Percentiles rank a stretch among this genome's conserved stretches.
phyloP scores from a whole-genome alignment of 1,284 basidiomycete genomes.

The Sphaerobolus stellatus region DNA sequence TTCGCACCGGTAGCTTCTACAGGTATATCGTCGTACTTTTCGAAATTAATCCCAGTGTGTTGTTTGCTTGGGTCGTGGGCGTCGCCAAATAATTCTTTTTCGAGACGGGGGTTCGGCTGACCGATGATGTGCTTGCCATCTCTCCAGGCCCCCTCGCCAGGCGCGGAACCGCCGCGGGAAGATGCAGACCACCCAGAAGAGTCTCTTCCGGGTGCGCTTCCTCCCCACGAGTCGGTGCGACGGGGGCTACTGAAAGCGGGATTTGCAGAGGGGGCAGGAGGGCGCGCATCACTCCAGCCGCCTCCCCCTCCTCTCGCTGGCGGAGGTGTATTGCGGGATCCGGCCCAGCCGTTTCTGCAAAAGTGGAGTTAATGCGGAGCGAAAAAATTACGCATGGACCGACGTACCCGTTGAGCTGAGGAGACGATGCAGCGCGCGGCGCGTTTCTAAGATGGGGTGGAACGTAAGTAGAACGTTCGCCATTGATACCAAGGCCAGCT shows the following conservation, averaged over 20 bases:
- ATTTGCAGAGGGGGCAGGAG: too few species aligned
- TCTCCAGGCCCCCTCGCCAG: constrained; percentile 82
- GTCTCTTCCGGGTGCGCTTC: constrained; percentile 32
- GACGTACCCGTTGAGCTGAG: constrained; percentile 50
- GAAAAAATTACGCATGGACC: not conserved
- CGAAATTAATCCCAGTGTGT: constrained; percentile 99
- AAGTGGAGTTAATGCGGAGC: not conserved
- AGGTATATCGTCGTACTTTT: constrained; percentile 99
- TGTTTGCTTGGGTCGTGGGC: constrained; percentile 79
- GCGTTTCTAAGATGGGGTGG: constrained; percentile 85
- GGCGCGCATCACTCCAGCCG: constrained; percentile 19
- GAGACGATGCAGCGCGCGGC: constrained; percentile 75
- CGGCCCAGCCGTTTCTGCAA: constrained; percentile 68
- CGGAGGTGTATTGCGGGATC: constrained; percentile 58
- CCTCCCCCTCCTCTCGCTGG: constrained; percentile 31
- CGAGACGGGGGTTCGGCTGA: constrained; percentile 78
- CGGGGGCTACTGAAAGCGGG: constrained; percentile 58
- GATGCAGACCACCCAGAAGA: constrained; percentile 34
- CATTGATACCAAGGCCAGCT: constrained; percentile 72
- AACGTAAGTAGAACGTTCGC: constrained; percentile 81
- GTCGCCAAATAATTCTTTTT: constrained; percentile 97
- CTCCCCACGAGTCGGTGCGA: constrained; percentile 34
- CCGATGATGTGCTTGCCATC: constrained; percentile 87
- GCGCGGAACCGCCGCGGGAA: constrained; percentile 33
- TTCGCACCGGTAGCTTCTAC: constrained; percentile 96